A percentile compares a stretch with the other conserved stretches of the same genome.
phyloP scores from a whole-genome alignment of 73 alveolate genomes.

The Tetrahymena elliotti region DNA sequence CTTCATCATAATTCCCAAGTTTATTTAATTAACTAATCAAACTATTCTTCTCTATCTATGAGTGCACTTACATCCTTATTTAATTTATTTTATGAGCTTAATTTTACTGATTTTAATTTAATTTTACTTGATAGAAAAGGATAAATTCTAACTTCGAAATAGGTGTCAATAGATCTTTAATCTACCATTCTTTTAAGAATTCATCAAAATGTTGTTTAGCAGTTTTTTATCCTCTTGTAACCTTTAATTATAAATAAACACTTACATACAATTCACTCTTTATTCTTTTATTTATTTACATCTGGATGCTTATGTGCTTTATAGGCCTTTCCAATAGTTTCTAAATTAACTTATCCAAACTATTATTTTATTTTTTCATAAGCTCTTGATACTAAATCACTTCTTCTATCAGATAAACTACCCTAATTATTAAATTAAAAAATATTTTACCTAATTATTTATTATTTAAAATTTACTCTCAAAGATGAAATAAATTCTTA shows the following conservation, averaged over 20 bases:
- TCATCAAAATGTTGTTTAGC: not conserved
- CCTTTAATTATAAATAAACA: not conserved
- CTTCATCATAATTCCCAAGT: not conserved
- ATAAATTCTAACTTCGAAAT: not conserved
- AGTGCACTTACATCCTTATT: not conserved
- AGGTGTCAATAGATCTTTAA: not conserved
- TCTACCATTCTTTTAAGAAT: not conserved
- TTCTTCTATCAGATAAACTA: conserved; percentile 8
- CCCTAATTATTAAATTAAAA: not conserved
- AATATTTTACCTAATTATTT: not conserved
- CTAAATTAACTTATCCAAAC: conserved; percentile 17
- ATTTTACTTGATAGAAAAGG: not conserved
- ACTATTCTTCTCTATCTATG: not conserved
- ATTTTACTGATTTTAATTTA: not conserved
- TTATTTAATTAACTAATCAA: not conserved
- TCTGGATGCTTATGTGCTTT: conserved; percentile 27
- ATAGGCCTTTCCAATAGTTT: conserved; percentile 11
- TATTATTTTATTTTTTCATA: conserved; percentile 6
- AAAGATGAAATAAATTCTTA: conserved; percentile 14
- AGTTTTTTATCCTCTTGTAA: not conserved
- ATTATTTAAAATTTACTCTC: conserved; percentile 2
- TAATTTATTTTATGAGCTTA: not conserved
- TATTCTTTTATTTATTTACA: not conserved
- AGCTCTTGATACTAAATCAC: conserved; percentile 2
- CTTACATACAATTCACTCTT: not conserved